Percentiles rank a stretch among this genome's conserved stretches.
phyloP scores from a whole-genome alignment of 352 stramenopile genomes.

The Proteromonas lacertae region DNA sequence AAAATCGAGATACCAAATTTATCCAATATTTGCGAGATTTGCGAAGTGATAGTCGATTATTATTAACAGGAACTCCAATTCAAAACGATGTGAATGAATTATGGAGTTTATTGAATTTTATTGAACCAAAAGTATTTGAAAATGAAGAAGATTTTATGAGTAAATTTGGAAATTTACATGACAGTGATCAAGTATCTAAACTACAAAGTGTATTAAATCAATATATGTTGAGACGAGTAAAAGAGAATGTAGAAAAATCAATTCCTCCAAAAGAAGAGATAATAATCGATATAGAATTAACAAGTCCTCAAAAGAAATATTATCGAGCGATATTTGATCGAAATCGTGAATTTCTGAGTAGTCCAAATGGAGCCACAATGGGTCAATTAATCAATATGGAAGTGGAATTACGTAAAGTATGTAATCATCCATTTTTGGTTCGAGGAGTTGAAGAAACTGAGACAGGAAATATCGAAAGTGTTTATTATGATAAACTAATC shows the following conservation, averaged over 20 bases:
- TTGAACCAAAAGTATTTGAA: too few species aligned
- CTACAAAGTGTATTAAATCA: slow-evolving; percentile 60
- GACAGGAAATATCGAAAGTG: slow-evolving; percentile 4
- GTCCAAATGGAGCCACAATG: slow-evolving; percentile 23
- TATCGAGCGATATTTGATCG: slow-evolving; percentile 37
- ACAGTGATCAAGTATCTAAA: slow-evolving; percentile 20
- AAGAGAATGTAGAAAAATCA: slow-evolving; percentile 92
- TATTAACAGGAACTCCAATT: slow-evolving; percentile 63
- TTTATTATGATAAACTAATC: slow-evolving; percentile 9
- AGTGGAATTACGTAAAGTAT: slow-evolving; percentile 68
- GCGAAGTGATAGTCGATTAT: slow-evolving; percentile 50
- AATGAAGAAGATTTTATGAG: slow-evolving; percentile 78
- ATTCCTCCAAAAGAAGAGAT: slow-evolving; percentile 86
- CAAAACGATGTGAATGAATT: slow-evolving; percentile 6
- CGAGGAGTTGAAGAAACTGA: slow-evolving; percentile 38
- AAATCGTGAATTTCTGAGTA: slow-evolving; percentile 51
- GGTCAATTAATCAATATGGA: slow-evolving; percentile 18
- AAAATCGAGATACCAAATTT: slow-evolving; percentile 79
- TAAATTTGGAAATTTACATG: slow-evolving; percentile 47
- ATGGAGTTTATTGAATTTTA: slow-evolving; percentile 1
- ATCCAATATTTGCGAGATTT: slow-evolving; percentile 64
- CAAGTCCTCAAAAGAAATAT: slow-evolving; percentile 18
- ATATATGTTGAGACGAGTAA: slow-evolving; percentile 84
- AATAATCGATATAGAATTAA: slow-evolving; percentile 63
- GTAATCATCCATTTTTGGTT: slow-evolving; percentile 61